Base-by-base conservation (phyloP, 208 protist genomes). In the Leishmania arabica region DNA sequence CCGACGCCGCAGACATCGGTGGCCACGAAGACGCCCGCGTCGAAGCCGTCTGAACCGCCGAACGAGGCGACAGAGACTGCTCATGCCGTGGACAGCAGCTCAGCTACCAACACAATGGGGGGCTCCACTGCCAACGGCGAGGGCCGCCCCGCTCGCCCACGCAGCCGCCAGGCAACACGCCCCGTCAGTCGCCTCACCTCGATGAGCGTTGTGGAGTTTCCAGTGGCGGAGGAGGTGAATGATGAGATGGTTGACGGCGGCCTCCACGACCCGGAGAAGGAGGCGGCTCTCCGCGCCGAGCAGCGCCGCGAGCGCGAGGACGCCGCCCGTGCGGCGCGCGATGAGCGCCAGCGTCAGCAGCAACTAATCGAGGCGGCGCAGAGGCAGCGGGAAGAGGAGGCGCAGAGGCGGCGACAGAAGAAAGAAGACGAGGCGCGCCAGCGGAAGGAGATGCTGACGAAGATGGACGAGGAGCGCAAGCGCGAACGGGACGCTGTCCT, bases 141-240 rank as follows among this genome's bases (percentile, higher is more conserved):
- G 70, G 60, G 42, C 51, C 75, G 27, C 74, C 80, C 62, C 60
- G 45, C 54, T 49, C 85, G 53, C 49, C 78, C 75, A 42, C 74
- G 64, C 34, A 84, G 82, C 40, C 84, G 93, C 54, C 86, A 82
- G 74, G 78, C 84, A 6, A 85, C 80, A 13, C 86, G 90, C 24
- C 79, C 84, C 24, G 27, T 84, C 81, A 92, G 82, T 42, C 87
- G 85, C 75, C 84, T 88, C 66, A 78, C 90, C 27, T 90, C 86
- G 73, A 91, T 95, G 71, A 87, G 86, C 60, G 81, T 90, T 51
- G 79, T 94, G 15, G 89, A 91, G 62, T 88, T 96, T 74, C 93
- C 93, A 6, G 78, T 85, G 73, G 93, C 85, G 37, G 84, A 93
- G 37, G 91, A 96, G 79, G 54, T 96, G 49, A 84, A 87, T 53